phyloP scores from a whole-genome alignment of 352 stramenopile genomes.

The Phytophthora fragariae region DNA sequence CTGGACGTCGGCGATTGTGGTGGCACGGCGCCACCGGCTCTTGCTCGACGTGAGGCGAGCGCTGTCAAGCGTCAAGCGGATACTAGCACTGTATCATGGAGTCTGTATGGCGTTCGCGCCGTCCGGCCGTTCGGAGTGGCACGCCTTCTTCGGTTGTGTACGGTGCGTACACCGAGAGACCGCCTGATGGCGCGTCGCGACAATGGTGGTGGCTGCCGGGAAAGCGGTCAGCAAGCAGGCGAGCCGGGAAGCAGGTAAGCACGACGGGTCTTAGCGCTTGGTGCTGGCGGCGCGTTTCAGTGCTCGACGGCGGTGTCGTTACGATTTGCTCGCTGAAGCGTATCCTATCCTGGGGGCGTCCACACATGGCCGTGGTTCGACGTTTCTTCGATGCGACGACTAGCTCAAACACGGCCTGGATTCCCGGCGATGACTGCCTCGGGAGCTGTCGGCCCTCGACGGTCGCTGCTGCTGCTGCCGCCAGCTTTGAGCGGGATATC shows the following conservation, averaged over 20 bases:
- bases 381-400: conserved; percentile 25
- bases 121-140: conserved; percentile 8
- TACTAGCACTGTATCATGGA: too few relatives aligned
- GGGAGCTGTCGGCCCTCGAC: conserved; percentile 1
- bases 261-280: too few relatives aligned
- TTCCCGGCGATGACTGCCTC: conserved; percentile 8
- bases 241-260: background rate
- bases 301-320: conserved; percentile 10
- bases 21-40: conserved; percentile 13
- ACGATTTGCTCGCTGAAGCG: background rate
- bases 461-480: background rate
- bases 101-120: background rate
- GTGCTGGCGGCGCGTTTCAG: conserved; percentile 12
- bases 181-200: background rate
- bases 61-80: background rate
- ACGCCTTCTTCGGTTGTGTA: background rate
- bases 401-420: conserved; percentile 9
- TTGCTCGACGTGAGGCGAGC: conserved; percentile 3
- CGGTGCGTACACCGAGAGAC: background rate
- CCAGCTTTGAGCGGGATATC: background rate
- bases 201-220: conserved; percentile 13
- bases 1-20: conserved; percentile 17
- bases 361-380: background rate
- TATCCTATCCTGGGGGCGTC: background rate
- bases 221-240: background rate